Conservation (phyloP, 2,329 filamentous ascomycete species). For the Tolypocladium guangdongense region DNA sequence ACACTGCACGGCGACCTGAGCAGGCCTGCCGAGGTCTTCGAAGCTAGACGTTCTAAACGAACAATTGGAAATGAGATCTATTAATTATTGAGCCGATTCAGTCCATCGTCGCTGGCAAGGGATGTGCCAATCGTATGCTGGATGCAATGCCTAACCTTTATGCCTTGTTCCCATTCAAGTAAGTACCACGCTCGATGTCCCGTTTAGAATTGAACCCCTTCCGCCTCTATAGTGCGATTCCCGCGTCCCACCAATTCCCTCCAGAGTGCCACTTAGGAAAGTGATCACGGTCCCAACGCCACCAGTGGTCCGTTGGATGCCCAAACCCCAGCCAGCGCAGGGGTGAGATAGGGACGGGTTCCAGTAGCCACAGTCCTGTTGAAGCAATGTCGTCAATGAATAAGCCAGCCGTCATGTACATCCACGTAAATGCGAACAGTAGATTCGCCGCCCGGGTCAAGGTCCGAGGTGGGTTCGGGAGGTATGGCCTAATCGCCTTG, state of each 20-base stretch:
- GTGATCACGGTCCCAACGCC: slow-evolving; percentile 51
- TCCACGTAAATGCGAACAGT: slow-evolving; percentile 52
- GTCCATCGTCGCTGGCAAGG: background rate
- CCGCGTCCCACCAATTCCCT: slow-evolving; percentile 48
- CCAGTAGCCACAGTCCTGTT: slow-evolving; percentile 67
- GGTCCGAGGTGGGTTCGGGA: slow-evolving; percentile 29
- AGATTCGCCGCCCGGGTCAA: slow-evolving; percentile 47
- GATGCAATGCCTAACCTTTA: background rate
- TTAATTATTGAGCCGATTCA: too few relatives aligned
- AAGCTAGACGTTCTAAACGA: background rate
- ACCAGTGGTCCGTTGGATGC: slow-evolving; percentile 48
- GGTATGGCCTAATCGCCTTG: slow-evolving; percentile 18
- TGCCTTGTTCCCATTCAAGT: background rate
- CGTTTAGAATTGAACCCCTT: background rate
- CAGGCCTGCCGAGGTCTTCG: background rate
- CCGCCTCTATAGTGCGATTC: slow-evolving; percentile 17
- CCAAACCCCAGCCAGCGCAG: slow-evolving; percentile 58
- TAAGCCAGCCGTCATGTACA: slow-evolving; percentile 51
- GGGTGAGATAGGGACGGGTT: slow-evolving; percentile 68
- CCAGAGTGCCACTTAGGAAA: slow-evolving; percentile 47
- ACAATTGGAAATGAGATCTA: background rate
- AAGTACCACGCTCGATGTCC: background rate
- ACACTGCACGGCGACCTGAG: background rate
- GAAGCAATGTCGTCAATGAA: slow-evolving; percentile 69
- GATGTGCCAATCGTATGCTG: background rate